Conservation (phyloP, 2,329 filamentous ascomycete species). For the Trichoderma atrobrunneum region DNA sequence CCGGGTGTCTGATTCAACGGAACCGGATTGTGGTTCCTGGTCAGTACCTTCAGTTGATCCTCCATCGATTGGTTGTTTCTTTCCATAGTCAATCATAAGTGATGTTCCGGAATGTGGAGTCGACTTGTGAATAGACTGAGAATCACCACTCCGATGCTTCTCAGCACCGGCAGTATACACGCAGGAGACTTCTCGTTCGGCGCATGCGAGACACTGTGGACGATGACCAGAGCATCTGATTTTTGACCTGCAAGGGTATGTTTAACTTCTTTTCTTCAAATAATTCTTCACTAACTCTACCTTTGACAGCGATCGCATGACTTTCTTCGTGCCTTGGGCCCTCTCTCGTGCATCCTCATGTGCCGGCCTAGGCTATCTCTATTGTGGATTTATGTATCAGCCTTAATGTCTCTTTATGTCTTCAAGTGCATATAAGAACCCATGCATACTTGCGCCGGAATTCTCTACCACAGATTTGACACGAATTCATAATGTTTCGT, state of each 20-base stretch:
- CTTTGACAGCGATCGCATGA: background rate
- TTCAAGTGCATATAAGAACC: no score
- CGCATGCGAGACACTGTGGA: background rate
- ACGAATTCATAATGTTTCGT: background rate
- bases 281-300: background rate
- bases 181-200: background rate
- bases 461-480: background rate
- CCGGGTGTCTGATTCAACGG: background rate
- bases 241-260: background rate
- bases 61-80: background rate
- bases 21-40: background rate
- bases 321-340: background rate
- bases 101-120: background rate
- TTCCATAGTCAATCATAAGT: background rate
- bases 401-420: no score
- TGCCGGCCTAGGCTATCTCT: background rate
- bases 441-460: no score
- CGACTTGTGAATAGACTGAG: background rate
- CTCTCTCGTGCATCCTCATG: background rate
- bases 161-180: background rate
- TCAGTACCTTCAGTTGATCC: background rate
- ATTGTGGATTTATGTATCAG: background rate
- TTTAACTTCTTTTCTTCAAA: background rate
- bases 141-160: background rate
- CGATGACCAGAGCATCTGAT: background rate